A percentile compares a stretch with the other conserved stretches of the same genome.
Conservation (phyloP, 176 grass and related monocot genomes). For the Poa annua region DNA sequence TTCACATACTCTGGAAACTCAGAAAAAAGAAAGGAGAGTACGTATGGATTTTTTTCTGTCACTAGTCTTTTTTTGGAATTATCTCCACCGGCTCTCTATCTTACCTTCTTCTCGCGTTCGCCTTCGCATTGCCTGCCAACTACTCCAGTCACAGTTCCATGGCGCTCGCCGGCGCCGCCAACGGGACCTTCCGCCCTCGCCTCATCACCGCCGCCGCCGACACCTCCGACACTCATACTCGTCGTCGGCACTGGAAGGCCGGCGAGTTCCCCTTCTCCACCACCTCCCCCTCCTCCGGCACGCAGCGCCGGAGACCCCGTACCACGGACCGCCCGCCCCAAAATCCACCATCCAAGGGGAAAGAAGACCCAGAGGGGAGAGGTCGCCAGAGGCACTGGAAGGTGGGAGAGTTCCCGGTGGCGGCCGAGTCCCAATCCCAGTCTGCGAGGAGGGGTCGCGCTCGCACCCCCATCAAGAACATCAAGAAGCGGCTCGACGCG, state of each 20-base stretch:
- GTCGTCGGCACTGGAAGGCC: conserved; percentile 55
- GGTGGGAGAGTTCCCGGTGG: conserved; percentile 58
- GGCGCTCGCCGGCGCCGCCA: conserved; percentile 30
- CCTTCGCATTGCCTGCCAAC: conserved; percentile 14
- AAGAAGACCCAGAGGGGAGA: neutral
- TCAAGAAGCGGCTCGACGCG: conserved; percentile 71
- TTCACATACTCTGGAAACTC: neutral
- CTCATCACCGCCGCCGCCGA: conserved; percentile 25
- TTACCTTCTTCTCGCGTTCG: conserved; percentile 21
- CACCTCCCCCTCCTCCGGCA: conserved; percentile 22
- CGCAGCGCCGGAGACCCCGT: conserved; percentile 3
- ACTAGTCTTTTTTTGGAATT: conserved; percentile 26
- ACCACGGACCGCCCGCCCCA: neutral
- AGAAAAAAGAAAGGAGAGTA: neutral
- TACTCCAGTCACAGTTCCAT: conserved; percentile 1
- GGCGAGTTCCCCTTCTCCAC: conserved; percentile 56
- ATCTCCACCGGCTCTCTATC: conserved; percentile 22
- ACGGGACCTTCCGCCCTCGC: conserved; percentile 37
- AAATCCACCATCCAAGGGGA: conserved; percentile 1
- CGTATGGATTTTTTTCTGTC: neutral
- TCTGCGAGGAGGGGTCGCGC: neutral
- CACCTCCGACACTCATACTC: neutral
- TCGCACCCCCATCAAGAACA: conserved; percentile 67
- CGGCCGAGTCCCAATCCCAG: conserved; percentile 23
- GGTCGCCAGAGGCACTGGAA: conserved; percentile 60